Base-by-base conservation (phyloP, 257 asterid species). In the Solanum rostratum region DNA sequence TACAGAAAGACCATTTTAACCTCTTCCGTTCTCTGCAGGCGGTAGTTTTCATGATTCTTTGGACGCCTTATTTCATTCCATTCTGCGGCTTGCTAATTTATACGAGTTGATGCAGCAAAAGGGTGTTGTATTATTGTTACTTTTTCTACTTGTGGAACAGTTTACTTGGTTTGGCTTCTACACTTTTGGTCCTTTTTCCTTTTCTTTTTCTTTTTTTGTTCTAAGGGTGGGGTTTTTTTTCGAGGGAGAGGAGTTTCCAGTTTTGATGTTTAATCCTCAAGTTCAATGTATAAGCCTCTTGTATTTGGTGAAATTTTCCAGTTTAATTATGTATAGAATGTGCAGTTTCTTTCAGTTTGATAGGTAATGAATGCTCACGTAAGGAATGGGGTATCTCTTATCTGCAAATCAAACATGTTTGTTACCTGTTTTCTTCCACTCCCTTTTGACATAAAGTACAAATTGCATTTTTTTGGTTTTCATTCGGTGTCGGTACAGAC, bases 1-100 rank as follows among this genome's bases (percentile, higher is more conserved):
- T 12, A 86, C 81, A 86, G 87, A 87, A 90, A 97, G 96, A 92
- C 92, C 89, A 84, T 88, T 90, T 91, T 91, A 85, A 66, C 85
- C 74, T 55, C 15, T 78, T 93, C 94, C 95, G 90, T 91, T 81
- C 85, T 88, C 87, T 85, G 86, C 87, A 82, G 83, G 55, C 50
- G 18, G 29, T 62, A 60, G 83, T 84, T 80, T 52, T 12, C 74
- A 20, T 30, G 46, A 54, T 83, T 65, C 74, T 52, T 59, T 81
- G 86, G 85, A 89, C 88, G 90, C 91, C 90, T 71, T 74, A 80
- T 87, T 88, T 68, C 86, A 55, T 83, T 62, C 50, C 81, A 83
- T 84, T 86, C 65, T 68, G 27, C 59, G 60, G 85, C 76, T 82
- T 62, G 55, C 87, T 52, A 46, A 82, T 86, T 88, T 90, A 84